Evolutionary conservation across 371 early-diverging fungal species (phyloP), one percentile per base, ranked within the genome.

Genomic region (Ordospora pajunii): DNA sequence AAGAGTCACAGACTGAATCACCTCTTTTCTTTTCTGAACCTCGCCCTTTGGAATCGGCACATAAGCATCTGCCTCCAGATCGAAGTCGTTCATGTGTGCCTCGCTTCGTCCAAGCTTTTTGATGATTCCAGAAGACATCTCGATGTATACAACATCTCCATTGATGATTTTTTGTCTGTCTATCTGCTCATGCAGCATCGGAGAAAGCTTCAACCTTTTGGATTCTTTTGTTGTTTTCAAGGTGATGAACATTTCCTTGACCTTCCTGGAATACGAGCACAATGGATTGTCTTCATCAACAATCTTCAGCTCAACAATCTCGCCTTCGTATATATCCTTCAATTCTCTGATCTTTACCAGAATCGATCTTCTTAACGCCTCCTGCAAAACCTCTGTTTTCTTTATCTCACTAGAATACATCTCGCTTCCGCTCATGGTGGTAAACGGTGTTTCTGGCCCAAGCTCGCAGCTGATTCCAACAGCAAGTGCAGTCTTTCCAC

Each of bases 61-160:
- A 67, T 82, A 82, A 49, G 68, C 77, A 19, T 76, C 77, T 17
- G 78, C 76, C 40, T 84, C 84, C 44, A 84, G 62, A 68, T 84
- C 84, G 75, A 71, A 80, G 49, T 84, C 81, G 44, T 77, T 70
- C 27, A 69, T 50, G 25, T 73, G 69, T 19, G 70, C 72, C 42
- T 84, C 84, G 45, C 80, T 71, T 54, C 82, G 45, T 40, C 84
- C 84, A 22, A 82, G 37, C 51, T 73, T 77, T 70, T 79, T 84
- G n/a, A 84, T 73, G 6, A 83, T 69, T 11, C 78, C 78, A 12
- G 70, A 27, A 0, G 53, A 64, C 54, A 77, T 65, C 46, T 84
- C 84, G 37, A 79, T 67, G 68, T 82, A 81, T 10, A 84, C 71
- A 22, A 83, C 74, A 66, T 84, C 84, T 7, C 84, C 84, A 7